Conservation (phyloP, 495 filamentous ascomycete species). For the Hyaloscypha variabilis region DNA sequence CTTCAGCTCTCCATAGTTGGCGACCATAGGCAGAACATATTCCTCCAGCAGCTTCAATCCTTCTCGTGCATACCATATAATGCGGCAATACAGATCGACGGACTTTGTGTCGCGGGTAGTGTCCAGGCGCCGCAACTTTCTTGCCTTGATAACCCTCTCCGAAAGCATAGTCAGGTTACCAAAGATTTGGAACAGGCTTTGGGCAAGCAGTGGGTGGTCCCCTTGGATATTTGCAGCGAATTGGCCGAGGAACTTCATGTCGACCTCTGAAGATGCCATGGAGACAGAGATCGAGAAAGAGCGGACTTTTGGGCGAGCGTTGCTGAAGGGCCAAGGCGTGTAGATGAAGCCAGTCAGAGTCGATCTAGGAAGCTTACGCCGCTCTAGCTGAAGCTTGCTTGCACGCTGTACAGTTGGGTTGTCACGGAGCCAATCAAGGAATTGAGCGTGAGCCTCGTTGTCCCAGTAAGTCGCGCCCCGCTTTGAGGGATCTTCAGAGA, state of each 20-base stretch:
- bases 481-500: not conserved
- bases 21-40: slow-evolving; percentile 80
- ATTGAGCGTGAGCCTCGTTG: not conserved
- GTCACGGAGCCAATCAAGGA: not conserved
- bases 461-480: not conserved
- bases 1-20: slow-evolving; percentile 71
- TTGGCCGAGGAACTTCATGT: slow-evolving; percentile 92
- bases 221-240: slow-evolving; percentile 75
- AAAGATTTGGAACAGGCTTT: slow-evolving; percentile 84
- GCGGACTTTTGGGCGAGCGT: not conserved
- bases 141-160: slow-evolving; percentile 78
- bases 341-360: not conserved
- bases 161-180: slow-evolving; percentile 89
- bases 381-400: not conserved
- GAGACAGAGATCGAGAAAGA: not conserved
- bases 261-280: slow-evolving; percentile 96
- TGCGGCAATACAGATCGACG: slow-evolving; percentile 85
- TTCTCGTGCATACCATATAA: slow-evolving; percentile 94
- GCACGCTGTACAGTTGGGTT: not conserved
- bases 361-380: not conserved
- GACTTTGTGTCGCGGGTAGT: slow-evolving; percentile 77
- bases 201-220: slow-evolving; percentile 75
- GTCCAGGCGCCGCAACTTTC: slow-evolving; percentile 82
- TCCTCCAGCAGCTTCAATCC: slow-evolving; percentile 84
- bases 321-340: not conserved